Percentiles rank a stretch among this genome's conserved stretches.
Conservation (phyloP, 83 land plant species). For the Diphasiastrum complanatum region DNA sequence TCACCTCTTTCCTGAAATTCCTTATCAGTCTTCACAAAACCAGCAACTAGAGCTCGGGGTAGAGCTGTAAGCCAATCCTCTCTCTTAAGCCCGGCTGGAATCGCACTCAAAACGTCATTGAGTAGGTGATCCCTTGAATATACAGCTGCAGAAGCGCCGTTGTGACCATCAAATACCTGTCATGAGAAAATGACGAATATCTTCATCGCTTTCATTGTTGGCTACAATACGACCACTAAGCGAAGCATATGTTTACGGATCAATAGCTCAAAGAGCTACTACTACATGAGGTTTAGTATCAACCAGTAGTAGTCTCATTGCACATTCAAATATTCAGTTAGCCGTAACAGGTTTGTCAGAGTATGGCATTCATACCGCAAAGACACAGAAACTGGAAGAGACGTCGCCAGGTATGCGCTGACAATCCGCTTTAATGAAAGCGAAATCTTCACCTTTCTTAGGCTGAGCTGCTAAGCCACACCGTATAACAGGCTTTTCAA, state of each 20-base stretch:
- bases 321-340: too few relatives aligned
- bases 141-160: constrained; percentile 87
- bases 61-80: constrained; percentile 84
- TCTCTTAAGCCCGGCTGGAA: constrained; percentile 55
- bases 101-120: constrained; percentile 68
- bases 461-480: constrained; percentile 68
- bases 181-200: constrained; percentile 8
- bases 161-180: constrained; percentile 93
- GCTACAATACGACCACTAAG: neutral
- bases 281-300: too few relatives aligned
- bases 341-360: too few relatives aligned
- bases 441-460: constrained; percentile 80
- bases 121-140: constrained; percentile 70
- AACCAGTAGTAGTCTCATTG: too few relatives aligned
- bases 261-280: too few relatives aligned
- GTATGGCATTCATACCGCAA: constrained; percentile 70
- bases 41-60: constrained; percentile 86
- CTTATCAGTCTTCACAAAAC: constrained; percentile 85
- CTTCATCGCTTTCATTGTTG: neutral
- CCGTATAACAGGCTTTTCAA: constrained; percentile 56
- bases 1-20: constrained; percentile 71
- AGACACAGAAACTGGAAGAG: constrained; percentile 58
- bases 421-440: constrained; percentile 61
- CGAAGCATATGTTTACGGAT: too few relatives aligned
- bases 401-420: constrained; percentile 64